Base-by-base conservation (phyloP, 306 rosid genomes). In the Glycine tomentella region DNA sequence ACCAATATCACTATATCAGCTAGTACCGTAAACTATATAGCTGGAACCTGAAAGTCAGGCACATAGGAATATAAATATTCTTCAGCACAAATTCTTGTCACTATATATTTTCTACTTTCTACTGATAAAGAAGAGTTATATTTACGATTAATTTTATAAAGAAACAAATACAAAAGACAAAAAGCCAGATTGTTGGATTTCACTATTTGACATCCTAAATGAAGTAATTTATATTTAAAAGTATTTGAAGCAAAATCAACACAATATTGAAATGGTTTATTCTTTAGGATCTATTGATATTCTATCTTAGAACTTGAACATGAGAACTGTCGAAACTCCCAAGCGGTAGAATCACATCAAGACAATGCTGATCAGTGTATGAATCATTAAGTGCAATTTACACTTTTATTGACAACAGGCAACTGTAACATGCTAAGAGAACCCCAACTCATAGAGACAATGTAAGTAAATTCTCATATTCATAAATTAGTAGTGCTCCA, bases 181-280 rank as follows among this genome's bases (percentile, higher is more conserved):
- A 62, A 3, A 6, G n/a, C 4, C 10, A 20, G 3, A 71, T 48
- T 8, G 9, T 40, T 1, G 42, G 11, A 55, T 16, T 72, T 73
- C 36, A 5, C 13, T 62, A 31, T 8, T 33, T 7, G 61, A 62
- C 38, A 55, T 42, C 46, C 59, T 31, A 45, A 45, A 12, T 14
- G 16, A 42, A 72, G 34, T 45, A 5, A 5, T 70, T 53, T 72
- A 56, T 8, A 44, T 69, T 67, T 77, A 45, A 6, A 44, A 56
- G 75, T 49, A 40, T 52, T 31, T 17, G 77, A 82, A 75, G 48
- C 14, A 75, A 66, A 66, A 56, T 25, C 6, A 57, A 12, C 76
- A 59, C 66, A 58, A 49, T 4, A 38, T n/a, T 38, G 67, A 76
- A 25, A 50, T 76, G 73, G 25, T 17, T 61, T 40, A 17, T 69